Percentiles rank a stretch among this genome's conserved stretches.
Evolutionary conservation across 257 asterid species (phyloP).

Genomic region (Linaria vulgaris): DNA sequence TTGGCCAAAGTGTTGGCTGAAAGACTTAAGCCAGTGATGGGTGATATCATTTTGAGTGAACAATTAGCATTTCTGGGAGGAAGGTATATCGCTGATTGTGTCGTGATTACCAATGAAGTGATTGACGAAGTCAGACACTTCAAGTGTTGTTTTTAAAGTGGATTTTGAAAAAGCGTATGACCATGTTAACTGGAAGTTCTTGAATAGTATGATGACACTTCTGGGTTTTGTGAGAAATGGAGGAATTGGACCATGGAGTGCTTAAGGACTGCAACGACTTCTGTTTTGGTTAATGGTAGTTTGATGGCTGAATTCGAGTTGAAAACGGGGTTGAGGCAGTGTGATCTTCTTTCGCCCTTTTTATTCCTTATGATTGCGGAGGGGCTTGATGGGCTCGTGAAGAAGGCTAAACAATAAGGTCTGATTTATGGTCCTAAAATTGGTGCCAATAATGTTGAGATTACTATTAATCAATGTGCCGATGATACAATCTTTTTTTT

Average conservation of each 20-base stretch:
- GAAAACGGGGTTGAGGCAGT: not conserved
- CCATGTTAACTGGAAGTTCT: not conserved
- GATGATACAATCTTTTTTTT: not conserved
- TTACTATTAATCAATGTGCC: not conserved
- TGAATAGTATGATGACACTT: not conserved
- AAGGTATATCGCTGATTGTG: not conserved
- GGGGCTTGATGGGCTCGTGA: not conserved
- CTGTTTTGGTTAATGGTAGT: not conserved
- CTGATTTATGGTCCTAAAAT: not conserved
- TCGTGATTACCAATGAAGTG: not conserved
- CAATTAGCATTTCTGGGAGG: not conserved
- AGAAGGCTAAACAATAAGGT: not conserved
- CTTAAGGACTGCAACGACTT: not conserved
- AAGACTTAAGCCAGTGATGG: not conserved
- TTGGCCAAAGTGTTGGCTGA: not conserved
- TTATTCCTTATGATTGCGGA: not conserved
- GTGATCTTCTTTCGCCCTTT: not conserved
- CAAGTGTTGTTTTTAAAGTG: too few species aligned
- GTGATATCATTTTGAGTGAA: too few species aligned
- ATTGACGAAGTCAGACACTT: too few species aligned
- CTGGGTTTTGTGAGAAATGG: not conserved
- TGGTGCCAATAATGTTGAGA: not conserved
- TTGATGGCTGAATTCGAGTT: not conserved
- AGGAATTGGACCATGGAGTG: not conserved
- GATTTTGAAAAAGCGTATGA: too few species aligned